A percentile compares a stretch with the other conserved stretches of the same genome.
Evolutionary conservation across 768 basidiomycete species (phyloP).

Genomic region (Russula lepida): DNA sequence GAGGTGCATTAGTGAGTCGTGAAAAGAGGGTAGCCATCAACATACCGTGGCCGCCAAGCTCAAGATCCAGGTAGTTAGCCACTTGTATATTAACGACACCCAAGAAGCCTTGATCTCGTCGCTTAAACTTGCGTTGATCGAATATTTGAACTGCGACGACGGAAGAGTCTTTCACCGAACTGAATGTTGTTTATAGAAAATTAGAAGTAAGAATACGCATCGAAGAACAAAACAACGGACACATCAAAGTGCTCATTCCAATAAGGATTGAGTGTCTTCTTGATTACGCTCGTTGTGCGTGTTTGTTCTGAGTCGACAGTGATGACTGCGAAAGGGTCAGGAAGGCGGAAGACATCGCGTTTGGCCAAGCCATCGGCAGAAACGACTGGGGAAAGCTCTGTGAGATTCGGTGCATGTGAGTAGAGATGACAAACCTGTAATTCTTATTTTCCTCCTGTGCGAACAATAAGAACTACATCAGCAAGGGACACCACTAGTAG

Average conservation of each 20-base stretch:
- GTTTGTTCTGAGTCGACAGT: constrained; percentile 98
- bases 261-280: constrained; percentile 90
- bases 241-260: constrained; percentile 99
- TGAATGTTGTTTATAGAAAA: constrained; percentile 26
- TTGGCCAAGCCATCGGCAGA: constrained; percentile 92
- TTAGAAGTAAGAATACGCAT: constrained; percentile 8
- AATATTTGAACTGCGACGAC: constrained; percentile 98
- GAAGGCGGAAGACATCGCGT: constrained; percentile 92
- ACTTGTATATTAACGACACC: constrained; percentile 96
- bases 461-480: constrained; percentile 13
- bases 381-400: constrained; percentile 59
- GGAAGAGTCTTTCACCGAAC: constrained; percentile 95
- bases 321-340: constrained; percentile 97
- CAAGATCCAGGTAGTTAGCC: constrained; percentile 83
- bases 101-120: constrained; percentile 94
- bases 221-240: constrained; percentile 37
- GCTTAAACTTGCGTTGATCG: constrained; percentile 98
- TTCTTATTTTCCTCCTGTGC: constrained; percentile 61
- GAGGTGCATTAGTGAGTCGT: not conserved
- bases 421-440: constrained; percentile 48
- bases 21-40: not conserved
- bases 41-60: constrained; percentile 88
- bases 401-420: not conserved
- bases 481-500: not conserved
- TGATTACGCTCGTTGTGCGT: constrained; percentile 93